A percentile compares a stretch with the other conserved stretches of the same genome.
Evolutionary conservation across 139 green algal species (phyloP).

Genomic region (Chlamydomonas eustigma): DNA sequence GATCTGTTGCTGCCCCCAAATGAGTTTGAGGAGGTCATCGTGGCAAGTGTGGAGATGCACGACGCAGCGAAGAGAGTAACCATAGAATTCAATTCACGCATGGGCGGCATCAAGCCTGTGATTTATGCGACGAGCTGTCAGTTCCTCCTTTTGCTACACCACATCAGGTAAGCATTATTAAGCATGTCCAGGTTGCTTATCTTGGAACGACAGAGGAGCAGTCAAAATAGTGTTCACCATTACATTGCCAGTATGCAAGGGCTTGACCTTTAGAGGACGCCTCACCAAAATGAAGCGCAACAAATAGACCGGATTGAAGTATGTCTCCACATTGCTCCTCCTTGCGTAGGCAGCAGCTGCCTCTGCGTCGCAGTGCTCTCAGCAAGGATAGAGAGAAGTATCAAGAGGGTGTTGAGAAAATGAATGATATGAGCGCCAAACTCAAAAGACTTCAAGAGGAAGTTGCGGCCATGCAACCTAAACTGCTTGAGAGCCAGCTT

Average conservation of each 20-base stretch:
- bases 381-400: constrained; percentile 24
- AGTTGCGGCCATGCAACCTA: constrained; percentile 28
- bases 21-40: background rate
- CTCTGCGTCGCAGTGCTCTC: constrained; percentile 20
- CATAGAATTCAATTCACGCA: background rate
- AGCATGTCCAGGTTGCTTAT: background rate
- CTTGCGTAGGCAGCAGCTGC: constrained; percentile 27
- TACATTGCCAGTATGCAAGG: too few relatives aligned
- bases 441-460: constrained; percentile 22
- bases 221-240: too few relatives aligned
- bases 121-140: background rate
- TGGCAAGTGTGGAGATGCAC: constrained; percentile 24
- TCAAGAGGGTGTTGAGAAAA: constrained; percentile 32
- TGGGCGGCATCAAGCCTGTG: background rate
- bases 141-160: constrained; percentile 2
- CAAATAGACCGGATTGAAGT: too few relatives aligned
- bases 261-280: too few relatives aligned
- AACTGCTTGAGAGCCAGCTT: background rate
- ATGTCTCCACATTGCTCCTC: too few relatives aligned
- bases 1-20: constrained; percentile 6
- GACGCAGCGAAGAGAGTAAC: constrained; percentile 4
- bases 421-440: constrained; percentile 33
- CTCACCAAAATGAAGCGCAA: too few relatives aligned
- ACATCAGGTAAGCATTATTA: constrained; percentile 5
- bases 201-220: too few relatives aligned